Base-by-base conservation (phyloP, 139 green algal species). In the Tetraselmis chui region DNA sequence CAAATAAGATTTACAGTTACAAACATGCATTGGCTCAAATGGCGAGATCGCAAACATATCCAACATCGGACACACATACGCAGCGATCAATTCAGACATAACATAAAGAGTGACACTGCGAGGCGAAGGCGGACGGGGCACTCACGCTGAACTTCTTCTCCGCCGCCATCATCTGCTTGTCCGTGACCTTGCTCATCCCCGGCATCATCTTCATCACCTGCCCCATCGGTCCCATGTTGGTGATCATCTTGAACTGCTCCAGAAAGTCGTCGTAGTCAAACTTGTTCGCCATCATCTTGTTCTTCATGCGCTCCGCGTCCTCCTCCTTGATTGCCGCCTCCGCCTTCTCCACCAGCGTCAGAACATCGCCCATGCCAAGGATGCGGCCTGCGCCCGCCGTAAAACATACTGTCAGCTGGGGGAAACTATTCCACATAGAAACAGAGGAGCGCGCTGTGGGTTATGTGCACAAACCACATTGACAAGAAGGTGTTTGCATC, bases 251-350 rank as follows among this genome's bases (percentile, higher is more conserved):
- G 84, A 88, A 97, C 88, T 99, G 97, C 81, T 96, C 89, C 30
- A 99, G 79, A 80, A 99, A 98, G 89, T 99, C 97, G 86, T 99
- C 97, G 91, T 98, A 99, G 91, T 99, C 97, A 86, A 99, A 99
- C 84, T 98, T 97, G 79, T 91, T 87, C n/a, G 88, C 80, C 89
- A 97, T 89, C 82, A 98, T 92, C 23, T 91, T 92, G 82, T 95
- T 88, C 79, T 91, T 84, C 79, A 93, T 83, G 28, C 31, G 82
- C 79, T 93, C 80, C 28, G 93, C 94, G n/a, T 98, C 95, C 28
- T 96, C 92, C 75, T 91, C 94, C 89, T 94, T 86, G n/a, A 81
- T 59, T 30, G 29, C 32, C 31, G 86, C 85, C 80, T 90, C 59
- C 26, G 83, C 84, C 45, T 84, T 84, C 84, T 90, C 85, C 58